Conservation (phyloP, 208 protist genomes). For the Leishmania tropica region DNA sequence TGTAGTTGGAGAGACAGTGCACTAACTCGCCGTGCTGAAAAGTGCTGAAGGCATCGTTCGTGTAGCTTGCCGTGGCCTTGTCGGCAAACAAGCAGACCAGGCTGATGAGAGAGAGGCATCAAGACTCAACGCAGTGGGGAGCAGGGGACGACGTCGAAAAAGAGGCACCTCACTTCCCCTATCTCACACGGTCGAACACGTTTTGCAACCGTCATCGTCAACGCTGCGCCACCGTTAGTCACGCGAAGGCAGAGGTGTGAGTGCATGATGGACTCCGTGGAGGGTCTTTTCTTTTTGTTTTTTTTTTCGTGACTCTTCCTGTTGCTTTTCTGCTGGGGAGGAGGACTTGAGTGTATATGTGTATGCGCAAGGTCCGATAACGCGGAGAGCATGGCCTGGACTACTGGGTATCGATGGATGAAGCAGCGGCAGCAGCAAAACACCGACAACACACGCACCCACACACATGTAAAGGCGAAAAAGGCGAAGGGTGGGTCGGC, state of each 20-base stretch:
- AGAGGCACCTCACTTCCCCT: background rate
- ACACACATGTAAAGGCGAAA: background rate
- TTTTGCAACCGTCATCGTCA: background rate
- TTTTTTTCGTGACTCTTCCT: background rate
- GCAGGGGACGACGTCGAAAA: background rate
- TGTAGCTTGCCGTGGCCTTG: background rate
- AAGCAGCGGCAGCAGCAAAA: background rate
- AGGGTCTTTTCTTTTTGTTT: background rate
- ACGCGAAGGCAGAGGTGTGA: background rate
- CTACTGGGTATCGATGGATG: background rate
- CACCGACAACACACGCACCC: background rate
- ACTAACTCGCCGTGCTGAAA: background rate
- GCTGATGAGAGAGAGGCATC: background rate
- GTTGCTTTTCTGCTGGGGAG: background rate
- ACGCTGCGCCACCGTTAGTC: background rate
- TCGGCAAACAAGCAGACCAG: background rate
- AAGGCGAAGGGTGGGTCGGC: background rate
- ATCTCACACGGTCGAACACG: background rate
- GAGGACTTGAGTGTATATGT: background rate
- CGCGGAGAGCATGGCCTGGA: background rate
- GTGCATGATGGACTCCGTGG: background rate
- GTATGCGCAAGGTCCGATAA: background rate
- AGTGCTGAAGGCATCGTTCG: background rate
- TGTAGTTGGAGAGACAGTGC: background rate
- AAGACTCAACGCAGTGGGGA: too few relatives aligned